Base-by-base conservation (phyloP, 2,329 filamentous ascomycete species). In the Verruconis gallopava region DNA sequence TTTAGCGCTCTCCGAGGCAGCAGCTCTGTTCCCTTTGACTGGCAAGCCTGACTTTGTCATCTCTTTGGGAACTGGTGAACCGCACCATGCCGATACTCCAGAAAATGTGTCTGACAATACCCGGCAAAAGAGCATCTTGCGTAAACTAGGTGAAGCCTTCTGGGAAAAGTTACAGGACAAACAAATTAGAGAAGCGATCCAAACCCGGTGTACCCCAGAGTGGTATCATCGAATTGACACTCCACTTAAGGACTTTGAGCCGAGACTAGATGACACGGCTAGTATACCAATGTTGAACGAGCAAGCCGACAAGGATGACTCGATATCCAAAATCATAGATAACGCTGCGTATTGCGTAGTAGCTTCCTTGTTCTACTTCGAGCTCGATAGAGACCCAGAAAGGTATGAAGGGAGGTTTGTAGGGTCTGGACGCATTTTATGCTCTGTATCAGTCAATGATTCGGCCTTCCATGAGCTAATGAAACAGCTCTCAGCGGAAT, bases 11-110 rank as follows among this genome's bases (percentile, higher is more conserved):
- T 47, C 37, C 14, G 47, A 51, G 45, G 37, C 46, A 28, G 20
- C 21, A 37, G 47, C 43, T 18, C 18, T 50, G 21, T 50, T 49
- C 44, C 48, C 43, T 4, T 40, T 39, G 4, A 22, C 37, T 42
- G 34, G 42, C 38, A 42, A 49, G 38, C 49, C 45, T 43, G 40
- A 51, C 48, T 50, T 51, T 48, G 38, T 51, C 33, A 46, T 51
- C 39, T 51, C 46, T 20, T 37, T 50, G 42, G 47, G 49, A 21
- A 51, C 47, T 37, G 32, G 49, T 40, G 22, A 49, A 41, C 45
- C 37, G 42, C 17, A 38, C 21, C 36, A 40, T 38, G 12, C 15
- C 28, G 20, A 45, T 19, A 22, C 45, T 15, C 40, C 37, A n/a
- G 43, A 19, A 30, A 30, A 44, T 34, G 47, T 41, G 17, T 46